Percentiles rank a stretch among this genome's conserved stretches.
phyloP scores from a whole-genome alignment of 2,329 filamentous ascomycete genomes.

The Helicocarpus griseus region DNA sequence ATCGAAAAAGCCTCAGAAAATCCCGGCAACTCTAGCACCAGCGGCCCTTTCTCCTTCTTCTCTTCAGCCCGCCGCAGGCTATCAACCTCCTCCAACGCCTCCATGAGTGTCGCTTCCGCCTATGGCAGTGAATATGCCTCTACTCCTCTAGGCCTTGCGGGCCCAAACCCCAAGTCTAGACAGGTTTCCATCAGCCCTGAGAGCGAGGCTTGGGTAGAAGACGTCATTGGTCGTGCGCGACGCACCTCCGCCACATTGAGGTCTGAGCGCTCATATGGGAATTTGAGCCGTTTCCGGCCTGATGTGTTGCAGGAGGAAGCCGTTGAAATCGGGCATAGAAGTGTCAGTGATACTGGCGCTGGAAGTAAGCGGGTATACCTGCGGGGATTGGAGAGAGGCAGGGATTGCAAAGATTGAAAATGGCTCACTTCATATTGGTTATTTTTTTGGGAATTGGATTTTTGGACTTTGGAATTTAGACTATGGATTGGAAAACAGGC shows the following conservation, averaged over 20 bases:
- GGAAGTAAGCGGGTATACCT: constrained; percentile 30
- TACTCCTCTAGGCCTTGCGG: constrained; percentile 37
- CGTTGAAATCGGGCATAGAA: constrained; percentile 11
- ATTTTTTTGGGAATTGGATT: neutral
- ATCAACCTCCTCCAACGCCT: constrained; percentile 30
- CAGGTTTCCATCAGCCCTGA: constrained; percentile 34
- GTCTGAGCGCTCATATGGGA: constrained; percentile 14
- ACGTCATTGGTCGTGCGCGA: constrained; percentile 36
- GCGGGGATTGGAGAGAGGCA: constrained; percentile 22
- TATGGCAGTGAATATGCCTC: constrained; percentile 19
- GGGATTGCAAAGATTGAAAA: neutral
- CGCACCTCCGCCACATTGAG: constrained; percentile 27
- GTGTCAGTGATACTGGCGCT: constrained; percentile 32
- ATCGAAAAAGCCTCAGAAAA: constrained; percentile 20
- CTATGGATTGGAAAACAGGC: too few species aligned
- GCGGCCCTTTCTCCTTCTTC: constrained; percentile 20
- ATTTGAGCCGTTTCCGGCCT: constrained; percentile 8
- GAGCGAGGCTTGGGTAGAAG: constrained; percentile 40
- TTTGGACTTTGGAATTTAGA: neutral
- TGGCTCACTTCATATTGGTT: neutral
- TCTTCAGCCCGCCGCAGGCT: constrained; percentile 22
- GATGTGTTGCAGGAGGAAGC: constrained; percentile 2
- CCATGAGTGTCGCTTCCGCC: constrained; percentile 22
- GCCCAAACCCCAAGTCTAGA: constrained; percentile 32
- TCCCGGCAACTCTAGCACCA: constrained; percentile 4